phyloP scores from a whole-genome alignment of 1,284 basidiomycete species.

The Tylopilus orsonianus region DNA sequence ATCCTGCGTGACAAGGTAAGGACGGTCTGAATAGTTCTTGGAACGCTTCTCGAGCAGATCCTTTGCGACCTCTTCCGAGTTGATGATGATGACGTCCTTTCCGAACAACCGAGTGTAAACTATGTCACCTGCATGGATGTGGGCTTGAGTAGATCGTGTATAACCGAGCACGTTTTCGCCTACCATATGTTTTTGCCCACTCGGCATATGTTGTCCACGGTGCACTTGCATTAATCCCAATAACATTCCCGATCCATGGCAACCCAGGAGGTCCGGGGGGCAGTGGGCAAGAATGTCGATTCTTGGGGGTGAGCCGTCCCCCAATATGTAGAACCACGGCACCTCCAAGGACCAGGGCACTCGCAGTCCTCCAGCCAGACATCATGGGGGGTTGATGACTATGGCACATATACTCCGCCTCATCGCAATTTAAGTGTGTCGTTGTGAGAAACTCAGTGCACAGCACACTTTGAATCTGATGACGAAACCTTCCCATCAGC shows the following conservation, averaged over 20 bases:
- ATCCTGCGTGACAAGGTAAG: not conserved
- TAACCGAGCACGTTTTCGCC: not conserved
- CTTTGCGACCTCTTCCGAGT: slow-evolving; percentile 1
- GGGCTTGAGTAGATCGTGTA: not conserved
- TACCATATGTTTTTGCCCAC: slow-evolving; percentile 17
- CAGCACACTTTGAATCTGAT: no score
- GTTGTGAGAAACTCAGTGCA: no score
- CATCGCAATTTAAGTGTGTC: no score
- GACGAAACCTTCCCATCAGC: no score
- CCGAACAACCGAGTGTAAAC: not conserved
- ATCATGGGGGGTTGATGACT: not conserved
- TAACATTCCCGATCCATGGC: slow-evolving; percentile 8
- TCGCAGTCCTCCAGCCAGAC: not conserved
- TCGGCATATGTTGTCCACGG: slow-evolving; percentile 12
- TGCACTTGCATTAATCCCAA: slow-evolving; percentile 2
- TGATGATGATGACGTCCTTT: not conserved
- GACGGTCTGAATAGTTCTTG: slow-evolving; percentile 10
- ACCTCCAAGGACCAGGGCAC: not conserved
- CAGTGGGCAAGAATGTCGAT: not conserved
- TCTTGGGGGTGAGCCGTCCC: not conserved
- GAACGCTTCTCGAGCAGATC: slow-evolving; percentile 6
- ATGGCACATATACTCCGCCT: not conserved
- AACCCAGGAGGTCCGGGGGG: slow-evolving; percentile 13
- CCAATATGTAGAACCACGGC: not conserved
- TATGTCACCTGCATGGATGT: not conserved